phyloP scores from a whole-genome alignment of 2,329 filamentous ascomycete species.

The Cercospora nicotianae region DNA sequence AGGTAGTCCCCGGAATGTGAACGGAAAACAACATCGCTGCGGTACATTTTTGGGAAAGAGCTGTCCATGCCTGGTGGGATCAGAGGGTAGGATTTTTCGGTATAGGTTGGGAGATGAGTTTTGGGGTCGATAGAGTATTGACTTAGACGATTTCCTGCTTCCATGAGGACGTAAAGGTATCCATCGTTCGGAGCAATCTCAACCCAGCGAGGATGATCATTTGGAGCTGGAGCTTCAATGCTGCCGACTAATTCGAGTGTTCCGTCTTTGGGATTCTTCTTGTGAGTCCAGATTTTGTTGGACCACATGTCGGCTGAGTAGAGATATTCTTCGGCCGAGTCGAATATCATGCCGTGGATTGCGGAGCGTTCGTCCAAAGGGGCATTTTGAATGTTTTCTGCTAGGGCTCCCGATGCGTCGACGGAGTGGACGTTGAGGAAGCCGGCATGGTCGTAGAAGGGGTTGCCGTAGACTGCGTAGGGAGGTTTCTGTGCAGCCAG shows the following conservation, averaged over 20 bases:
- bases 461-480: constrained; percentile 83
- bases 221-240: constrained; percentile 67
- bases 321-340: constrained; percentile 69
- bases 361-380: constrained; percentile 68
- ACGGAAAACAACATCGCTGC: constrained; percentile 78
- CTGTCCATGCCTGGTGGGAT: constrained; percentile 68
- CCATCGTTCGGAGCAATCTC: constrained; percentile 75
- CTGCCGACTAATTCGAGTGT: constrained; percentile 68
- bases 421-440: constrained; percentile 75
- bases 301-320: constrained; percentile 77
- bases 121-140: constrained; percentile 76
- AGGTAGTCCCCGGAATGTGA: constrained; percentile 70
- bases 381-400: constrained; percentile 69
- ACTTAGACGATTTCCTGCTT: constrained; percentile 80
- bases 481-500: constrained; percentile 75
- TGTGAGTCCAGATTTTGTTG: constrained; percentile 83
- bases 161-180: constrained; percentile 85
- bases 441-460: constrained; percentile 83
- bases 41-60: constrained; percentile 66
- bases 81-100: constrained; percentile 71
- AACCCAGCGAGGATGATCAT: constrained; percentile 85
- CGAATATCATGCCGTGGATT: constrained; percentile 81
- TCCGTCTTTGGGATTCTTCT: constrained; percentile 58
- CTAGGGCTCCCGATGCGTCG: constrained; percentile 57
- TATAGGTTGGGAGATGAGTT: constrained; percentile 76